Base-by-base conservation (phyloP, 495 filamentous ascomycete genomes). In the Aspergillus sclerotiicarbonarius region DNA sequence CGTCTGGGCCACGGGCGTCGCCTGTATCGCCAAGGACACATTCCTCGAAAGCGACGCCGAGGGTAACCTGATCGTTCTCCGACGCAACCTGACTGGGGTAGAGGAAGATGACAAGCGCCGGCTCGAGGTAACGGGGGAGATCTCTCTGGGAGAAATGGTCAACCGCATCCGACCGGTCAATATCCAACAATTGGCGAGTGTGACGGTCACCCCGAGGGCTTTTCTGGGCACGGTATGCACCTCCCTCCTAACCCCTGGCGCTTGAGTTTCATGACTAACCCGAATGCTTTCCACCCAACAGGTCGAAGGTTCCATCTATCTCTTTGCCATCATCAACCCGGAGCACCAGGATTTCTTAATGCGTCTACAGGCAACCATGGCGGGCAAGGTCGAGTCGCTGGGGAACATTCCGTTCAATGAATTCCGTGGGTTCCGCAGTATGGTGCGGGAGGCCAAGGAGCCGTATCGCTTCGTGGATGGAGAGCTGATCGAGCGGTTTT, bases 391-490 rank as follows among this genome's bases (percentile, higher is more conserved):
- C 44, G 72, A 84, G 45, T 85, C 84, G 2, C 78, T 86, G 0
- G 92, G 92, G 1, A 69, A 81, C 31, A 79, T 97, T 12, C 78
- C 87, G 0, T 96, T 95, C 71, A 82, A 82, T 50, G 76, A 76
- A 4, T 99, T 89, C 71, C 84, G 94, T 19, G 89, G 87, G 0
- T 96, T 93, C 72, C 81, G 83, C 46, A 91, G 83, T 20, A 74
- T 79, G 32, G 86, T 87, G 21, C 76, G 89, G 39, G 85, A 87
- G 51, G 82, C 82, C 0, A 85, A 89, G 4, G 90, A 88, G 55
- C 94, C 95, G 1, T 87, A 83, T 60, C 81, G 94, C 8, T 96
- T 98, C 65, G 84, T 98, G 44, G 94, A 99, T 65, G 94, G 92
- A 0, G 94, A 98, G 67, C 73, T 98, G 51, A 78, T 99, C 25